Conservation (phyloP, 2,329 filamentous ascomycete genomes). For the Dactylonectria macrodidyma region DNA sequence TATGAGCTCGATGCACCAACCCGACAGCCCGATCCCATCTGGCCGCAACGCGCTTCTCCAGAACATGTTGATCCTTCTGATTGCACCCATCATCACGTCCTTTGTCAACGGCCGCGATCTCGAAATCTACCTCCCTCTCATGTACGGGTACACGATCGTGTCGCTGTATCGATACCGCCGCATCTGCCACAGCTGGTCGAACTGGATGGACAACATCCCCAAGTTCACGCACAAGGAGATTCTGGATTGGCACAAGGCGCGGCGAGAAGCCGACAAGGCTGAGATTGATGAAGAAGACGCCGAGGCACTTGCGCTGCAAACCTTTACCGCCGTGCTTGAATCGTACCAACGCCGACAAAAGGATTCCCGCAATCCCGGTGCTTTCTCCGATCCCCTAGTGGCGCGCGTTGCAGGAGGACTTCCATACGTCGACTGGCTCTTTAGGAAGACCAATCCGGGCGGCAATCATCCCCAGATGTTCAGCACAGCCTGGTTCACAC, state of each 20-base stretch:
- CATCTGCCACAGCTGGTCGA: constrained; percentile 34
- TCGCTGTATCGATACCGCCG: constrained; percentile 30
- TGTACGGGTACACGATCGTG: constrained; percentile 32
- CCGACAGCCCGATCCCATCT: constrained; percentile 29
- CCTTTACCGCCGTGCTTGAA: constrained; percentile 17
- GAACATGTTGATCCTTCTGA: constrained; percentile 29
- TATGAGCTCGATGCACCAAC: constrained; percentile 39
- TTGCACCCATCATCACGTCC: constrained; percentile 32
- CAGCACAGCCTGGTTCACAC: constrained; percentile 38
- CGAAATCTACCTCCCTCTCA: constrained; percentile 33
- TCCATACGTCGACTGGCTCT: constrained; percentile 35
- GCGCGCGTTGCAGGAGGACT: constrained; percentile 30
- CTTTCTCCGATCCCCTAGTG: constrained; percentile 29
- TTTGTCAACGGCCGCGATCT: constrained; percentile 39
- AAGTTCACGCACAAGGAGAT: constrained; percentile 32
- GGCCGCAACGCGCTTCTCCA: constrained; percentile 30
- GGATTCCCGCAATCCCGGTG: constrained; percentile 6
- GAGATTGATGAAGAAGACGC: constrained; percentile 12
- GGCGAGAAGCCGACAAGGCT: not conserved
- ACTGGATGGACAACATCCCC: constrained; percentile 38
- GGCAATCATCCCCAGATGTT: constrained; percentile 22
- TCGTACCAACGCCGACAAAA: constrained; percentile 20
- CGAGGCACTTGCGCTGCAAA: constrained; percentile 14
- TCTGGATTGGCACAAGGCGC: constrained; percentile 28
- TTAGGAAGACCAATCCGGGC: constrained; percentile 28